phyloP scores from a whole-genome alignment of 352 stramenopile genomes.

The Saprolegnia parasitica region DNA sequence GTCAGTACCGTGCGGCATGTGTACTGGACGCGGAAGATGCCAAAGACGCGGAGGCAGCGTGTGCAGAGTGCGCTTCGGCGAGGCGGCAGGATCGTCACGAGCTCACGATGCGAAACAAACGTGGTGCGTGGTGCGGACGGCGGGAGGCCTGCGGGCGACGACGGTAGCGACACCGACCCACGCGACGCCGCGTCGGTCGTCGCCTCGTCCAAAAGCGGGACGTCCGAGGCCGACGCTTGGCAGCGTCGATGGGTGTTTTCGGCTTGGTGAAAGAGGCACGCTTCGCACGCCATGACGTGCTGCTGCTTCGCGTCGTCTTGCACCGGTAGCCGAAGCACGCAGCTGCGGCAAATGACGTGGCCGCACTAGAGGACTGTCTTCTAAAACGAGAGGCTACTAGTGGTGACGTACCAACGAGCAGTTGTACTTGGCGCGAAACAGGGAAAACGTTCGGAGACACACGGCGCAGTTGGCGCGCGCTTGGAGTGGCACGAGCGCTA shows the following conservation, averaged over 20 bases:
- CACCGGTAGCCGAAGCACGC: neutral
- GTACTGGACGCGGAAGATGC: neutral
- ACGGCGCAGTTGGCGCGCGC: neutral
- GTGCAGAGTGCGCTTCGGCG: neutral
- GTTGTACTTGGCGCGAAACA: conserved; percentile 15
- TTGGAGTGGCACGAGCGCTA: neutral
- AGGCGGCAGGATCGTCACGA: neutral
- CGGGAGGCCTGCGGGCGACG: neutral
- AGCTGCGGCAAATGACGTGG: conserved; percentile 13
- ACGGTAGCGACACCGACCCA: neutral
- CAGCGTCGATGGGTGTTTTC: neutral
- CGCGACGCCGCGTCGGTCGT: neutral
- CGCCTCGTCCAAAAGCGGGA: neutral
- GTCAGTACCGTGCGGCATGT: neutral
- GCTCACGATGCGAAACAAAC: neutral
- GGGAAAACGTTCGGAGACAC: conserved; percentile 3
- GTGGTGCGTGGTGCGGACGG: neutral
- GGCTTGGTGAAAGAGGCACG: neutral
- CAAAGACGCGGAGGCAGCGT: conserved; percentile 1
- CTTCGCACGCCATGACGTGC: neutral
- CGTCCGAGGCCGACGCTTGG: no score
- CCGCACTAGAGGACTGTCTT: neutral
- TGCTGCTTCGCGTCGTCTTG: neutral
- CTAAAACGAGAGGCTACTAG: no score
- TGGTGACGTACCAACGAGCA: neutral